Percentiles rank a stretch among this genome's conserved stretches.
Conservation (phyloP, 176 grass and related monocot genomes). For the Carex cristatella region DNA sequence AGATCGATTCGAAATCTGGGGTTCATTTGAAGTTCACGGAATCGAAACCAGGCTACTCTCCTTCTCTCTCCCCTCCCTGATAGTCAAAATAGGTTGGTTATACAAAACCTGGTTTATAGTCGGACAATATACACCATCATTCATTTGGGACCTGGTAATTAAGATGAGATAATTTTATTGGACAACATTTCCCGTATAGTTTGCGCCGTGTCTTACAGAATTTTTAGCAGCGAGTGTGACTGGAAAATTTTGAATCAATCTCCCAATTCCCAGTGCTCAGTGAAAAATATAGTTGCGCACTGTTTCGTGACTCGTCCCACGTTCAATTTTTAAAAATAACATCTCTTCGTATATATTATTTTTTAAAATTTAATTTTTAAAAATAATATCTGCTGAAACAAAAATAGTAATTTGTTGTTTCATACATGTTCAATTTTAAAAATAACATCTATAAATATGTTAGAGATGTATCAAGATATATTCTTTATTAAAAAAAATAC, state of each 20-base stretch:
- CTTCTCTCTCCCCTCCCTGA: neutral
- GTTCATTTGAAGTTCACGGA: neutral
- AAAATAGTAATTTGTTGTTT: no score
- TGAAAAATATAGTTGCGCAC: neutral
- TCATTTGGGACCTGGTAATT: neutral
- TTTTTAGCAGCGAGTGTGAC: neutral
- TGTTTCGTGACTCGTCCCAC: no score
- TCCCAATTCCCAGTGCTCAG: neutral
- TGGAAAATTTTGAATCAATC: neutral
- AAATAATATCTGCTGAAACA: no score
- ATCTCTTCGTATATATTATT: no score
- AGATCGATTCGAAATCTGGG: constrained; percentile 12
- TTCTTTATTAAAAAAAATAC: no score
- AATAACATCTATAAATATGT: no score
- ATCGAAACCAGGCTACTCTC: neutral
- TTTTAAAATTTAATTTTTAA: no score
- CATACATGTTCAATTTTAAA: no score
- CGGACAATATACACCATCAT: neutral
- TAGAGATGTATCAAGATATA: no score
- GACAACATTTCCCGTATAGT: neutral
- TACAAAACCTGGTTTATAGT: neutral
- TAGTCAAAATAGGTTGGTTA: neutral
- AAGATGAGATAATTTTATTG: neutral
- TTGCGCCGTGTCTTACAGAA: neutral
- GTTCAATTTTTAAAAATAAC: no score